Base-by-base conservation (phyloP, 768 basidiomycete species). In the Suillus hirtellus region DNA sequence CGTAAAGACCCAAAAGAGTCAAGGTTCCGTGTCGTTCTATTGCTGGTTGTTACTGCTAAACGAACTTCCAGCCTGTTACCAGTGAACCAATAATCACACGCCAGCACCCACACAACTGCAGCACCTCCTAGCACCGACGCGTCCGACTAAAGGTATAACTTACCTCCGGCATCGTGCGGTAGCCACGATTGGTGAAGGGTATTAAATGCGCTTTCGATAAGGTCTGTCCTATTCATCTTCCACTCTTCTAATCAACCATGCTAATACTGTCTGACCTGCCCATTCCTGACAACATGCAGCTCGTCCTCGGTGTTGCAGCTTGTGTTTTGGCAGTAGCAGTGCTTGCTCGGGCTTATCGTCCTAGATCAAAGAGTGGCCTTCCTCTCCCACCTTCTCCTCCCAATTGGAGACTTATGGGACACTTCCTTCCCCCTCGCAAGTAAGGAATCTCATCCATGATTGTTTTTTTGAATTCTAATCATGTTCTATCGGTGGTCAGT, bases 311-410 rank as follows among this genome's bases (percentile, higher is more conserved):
- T 35, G 34, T 50, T 50, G 49, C 15, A 15, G 49, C 15, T 31
- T 50, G 49, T 17, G 15, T 50, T 31, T 15, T 27, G n/a, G n/a
- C 6, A 11, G 34, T n/a, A n/a, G 34, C 5, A 14, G 34, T 54
- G 19, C 35, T 54, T 54, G 9, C 34, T 54, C 52, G 6, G 52
- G 34, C 15, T 31, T 17, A 6, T 54, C n/a, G 19, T 54, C 52
- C n/a, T 54, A 31, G 10, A n/a, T 54, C 34, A 54, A n/a, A 35
- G 34, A n/a, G 19, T 19, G 34, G 34, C 17, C 11, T 53, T 54
- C 52, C 52, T 54, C 34, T 53, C 52, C 52, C 52, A 35, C 52
- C 52, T 50, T 50, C 49, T 27, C 27, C 49, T 50, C 49, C 27
- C 3, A 50, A 50, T 50, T 17, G 27, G 49, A 34, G 31, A 34